Base-by-base conservation (phyloP, 1,284 basidiomycete species). In the Psilocybe mexicana region DNA sequence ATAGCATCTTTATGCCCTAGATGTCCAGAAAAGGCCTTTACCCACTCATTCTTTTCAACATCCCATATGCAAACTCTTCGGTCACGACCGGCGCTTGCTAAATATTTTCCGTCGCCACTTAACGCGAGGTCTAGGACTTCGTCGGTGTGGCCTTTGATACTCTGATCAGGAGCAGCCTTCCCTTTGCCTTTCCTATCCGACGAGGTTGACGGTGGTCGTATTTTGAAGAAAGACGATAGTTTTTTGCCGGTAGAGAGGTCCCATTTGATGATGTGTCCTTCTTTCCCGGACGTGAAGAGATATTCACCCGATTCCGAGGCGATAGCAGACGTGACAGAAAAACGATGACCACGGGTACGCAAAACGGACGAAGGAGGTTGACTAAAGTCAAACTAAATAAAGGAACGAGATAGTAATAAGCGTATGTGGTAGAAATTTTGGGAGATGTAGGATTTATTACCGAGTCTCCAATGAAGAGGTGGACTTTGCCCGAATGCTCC, bases 31-130 rank as follows among this genome's bases (percentile, higher is more conserved):
- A 98, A 88, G 0, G 85, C 85, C 63, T 87, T 87, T 35, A 93
- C 73, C 89, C 93, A 97, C 63, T 83, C 72, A 60, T 80, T 75
- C 69, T 82, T 78, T 75, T 86, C 82, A 0, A 83, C 82, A 67
- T 96, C 87, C 95, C 95, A 98, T 7, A 95, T 82, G 7, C 91
- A 87, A 2, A 97, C 74, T 54, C 84, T 79, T 62, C 85, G 81
- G 69, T 99, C 96, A 68, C 85, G 85, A 0, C 96, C 96, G 1
- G 87, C 95, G 63, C 92, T 94, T 0, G 88, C 94, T 1, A 99
- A 81, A 63, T 88, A 87, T 67, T 83, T 87, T 1, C 92, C 95
- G 71, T 98, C 93, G 36, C 85, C 82, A 62, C 92, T 96, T 49
- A 98, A 70, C 0, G 96, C 92, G 14, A 99, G 76, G 1, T 87